phyloP scores from a whole-genome alignment of 2,329 filamentous ascomycete species.

The Phoma sp. region DNA sequence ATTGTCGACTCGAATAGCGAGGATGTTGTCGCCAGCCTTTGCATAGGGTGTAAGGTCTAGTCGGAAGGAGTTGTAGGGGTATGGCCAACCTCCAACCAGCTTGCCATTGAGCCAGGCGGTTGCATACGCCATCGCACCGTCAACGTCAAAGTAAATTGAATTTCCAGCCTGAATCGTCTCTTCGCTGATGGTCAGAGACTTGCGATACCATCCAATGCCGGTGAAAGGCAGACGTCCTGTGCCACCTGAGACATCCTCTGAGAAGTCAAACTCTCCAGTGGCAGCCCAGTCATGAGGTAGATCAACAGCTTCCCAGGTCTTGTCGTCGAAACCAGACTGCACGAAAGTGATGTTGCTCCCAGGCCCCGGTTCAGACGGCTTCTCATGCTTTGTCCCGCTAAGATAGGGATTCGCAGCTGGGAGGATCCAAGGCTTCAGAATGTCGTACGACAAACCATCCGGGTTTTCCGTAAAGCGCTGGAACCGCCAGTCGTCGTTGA shows the following conservation, averaged over 20 bases:
- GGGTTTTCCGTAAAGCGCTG: conserved; percentile 45
- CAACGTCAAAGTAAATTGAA: conserved; percentile 55
- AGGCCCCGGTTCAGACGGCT: conserved; percentile 39
- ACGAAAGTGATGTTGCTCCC: conserved; percentile 42
- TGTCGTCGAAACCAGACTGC: conserved; percentile 49
- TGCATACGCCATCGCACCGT: conserved; percentile 60
- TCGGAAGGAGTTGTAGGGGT: conserved; percentile 59
- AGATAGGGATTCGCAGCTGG: conserved; percentile 53
- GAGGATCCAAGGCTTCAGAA: conserved; percentile 52
- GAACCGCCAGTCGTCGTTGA: conserved; percentile 51
- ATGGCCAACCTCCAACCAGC: conserved; percentile 60
- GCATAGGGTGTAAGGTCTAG: conserved; percentile 57
- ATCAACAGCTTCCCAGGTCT: conserved; percentile 49
- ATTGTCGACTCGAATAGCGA: conserved; percentile 61
- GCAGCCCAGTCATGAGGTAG: conserved; percentile 61
- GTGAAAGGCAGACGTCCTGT: conserved; percentile 57
- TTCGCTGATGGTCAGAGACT: conserved; percentile 43
- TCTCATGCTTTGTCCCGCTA: conserved; percentile 38
- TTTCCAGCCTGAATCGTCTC: conserved; percentile 43
- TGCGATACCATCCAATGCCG: conserved; percentile 62
- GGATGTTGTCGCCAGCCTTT: conserved; percentile 46
- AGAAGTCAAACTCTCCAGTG: conserved; percentile 51
- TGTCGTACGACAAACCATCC: conserved; percentile 47
- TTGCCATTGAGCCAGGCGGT: conserved; percentile 60
- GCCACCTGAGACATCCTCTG: conserved; percentile 45